Conservation (phyloP, 768 basidiomycete species). For the Podaxis sp. region DNA sequence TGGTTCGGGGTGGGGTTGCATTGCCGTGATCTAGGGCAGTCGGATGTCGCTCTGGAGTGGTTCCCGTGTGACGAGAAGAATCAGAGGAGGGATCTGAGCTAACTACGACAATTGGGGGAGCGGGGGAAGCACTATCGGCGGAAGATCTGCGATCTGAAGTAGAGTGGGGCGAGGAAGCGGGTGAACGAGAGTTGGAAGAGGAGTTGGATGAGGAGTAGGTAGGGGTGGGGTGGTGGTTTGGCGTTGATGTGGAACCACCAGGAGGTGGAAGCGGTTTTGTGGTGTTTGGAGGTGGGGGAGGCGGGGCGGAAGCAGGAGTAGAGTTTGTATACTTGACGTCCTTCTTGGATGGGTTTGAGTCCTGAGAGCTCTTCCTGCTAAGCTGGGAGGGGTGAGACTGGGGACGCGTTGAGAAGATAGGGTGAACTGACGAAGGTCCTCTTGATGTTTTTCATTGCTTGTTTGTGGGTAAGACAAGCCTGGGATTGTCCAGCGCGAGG, state of each 20-base stretch:
- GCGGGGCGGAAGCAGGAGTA: constrained; percentile 34
- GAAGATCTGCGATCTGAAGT: constrained; percentile 59
- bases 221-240: constrained; percentile 24
- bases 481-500: neutral
- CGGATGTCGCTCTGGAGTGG: constrained; percentile 42
- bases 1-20: constrained; percentile 61
- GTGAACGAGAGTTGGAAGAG: constrained; percentile 33
- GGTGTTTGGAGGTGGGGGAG: constrained; percentile 61
- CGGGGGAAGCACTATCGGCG: constrained; percentile 40
- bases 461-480: neutral
- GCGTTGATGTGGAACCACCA: constrained; percentile 23
- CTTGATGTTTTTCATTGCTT: constrained; percentile 76
- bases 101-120: constrained; percentile 85
- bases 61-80: constrained; percentile 36
- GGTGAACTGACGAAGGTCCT: constrained; percentile 63
- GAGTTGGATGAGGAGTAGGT: constrained; percentile 30
- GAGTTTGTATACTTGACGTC: constrained; percentile 42
- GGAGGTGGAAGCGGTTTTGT: constrained; percentile 61
- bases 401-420: constrained; percentile 14
- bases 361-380: constrained; percentile 63
- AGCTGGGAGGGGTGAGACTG: constrained; percentile 39
- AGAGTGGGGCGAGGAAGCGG: constrained; percentile 32
- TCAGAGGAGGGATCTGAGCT: constrained; percentile 64
- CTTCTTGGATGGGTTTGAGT: constrained; percentile 66
- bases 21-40: constrained; percentile 43